phyloP scores from a whole-genome alignment of 352 stramenopile species.

The Phytophthora constricta region DNA sequence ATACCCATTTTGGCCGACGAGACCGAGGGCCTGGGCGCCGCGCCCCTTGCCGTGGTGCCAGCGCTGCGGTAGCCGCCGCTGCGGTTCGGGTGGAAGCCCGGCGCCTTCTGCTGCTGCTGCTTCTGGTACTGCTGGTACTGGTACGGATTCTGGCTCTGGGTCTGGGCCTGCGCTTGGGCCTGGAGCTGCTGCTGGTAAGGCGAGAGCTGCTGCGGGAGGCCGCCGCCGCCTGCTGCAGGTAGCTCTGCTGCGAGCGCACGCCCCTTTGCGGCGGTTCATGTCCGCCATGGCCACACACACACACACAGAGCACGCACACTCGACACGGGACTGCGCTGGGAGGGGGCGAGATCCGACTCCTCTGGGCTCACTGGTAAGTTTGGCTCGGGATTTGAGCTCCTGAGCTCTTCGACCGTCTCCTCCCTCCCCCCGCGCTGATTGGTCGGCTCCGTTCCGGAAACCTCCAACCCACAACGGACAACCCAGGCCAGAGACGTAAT shows the following conservation, averaged over 20 bases:
- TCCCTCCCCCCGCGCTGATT: not conserved
- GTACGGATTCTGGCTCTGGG: constrained; percentile 38
- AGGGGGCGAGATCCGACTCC: not conserved
- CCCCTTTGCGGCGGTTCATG: constrained; percentile 55
- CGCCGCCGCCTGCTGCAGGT: constrained; percentile 40
- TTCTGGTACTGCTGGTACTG: constrained; percentile 52
- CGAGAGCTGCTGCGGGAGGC: constrained; percentile 39
- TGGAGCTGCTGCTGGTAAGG: constrained; percentile 52
- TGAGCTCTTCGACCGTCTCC: not conserved
- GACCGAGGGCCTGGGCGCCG: constrained; percentile 40
- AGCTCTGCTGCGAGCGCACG: constrained; percentile 51
- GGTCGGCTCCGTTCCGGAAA: no score
- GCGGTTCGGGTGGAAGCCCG: constrained; percentile 32
- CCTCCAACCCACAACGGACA: not conserved
- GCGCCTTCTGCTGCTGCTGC: constrained; percentile 41
- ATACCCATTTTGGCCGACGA: constrained; percentile 81
- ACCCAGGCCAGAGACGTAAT: no score
- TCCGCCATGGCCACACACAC: constrained; percentile 46
- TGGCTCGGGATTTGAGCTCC: no score
- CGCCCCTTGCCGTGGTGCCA: constrained; percentile 1
- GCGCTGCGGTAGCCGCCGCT: constrained; percentile 36
- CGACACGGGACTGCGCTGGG: constrained; percentile 14
- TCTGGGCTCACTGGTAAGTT: not conserved
- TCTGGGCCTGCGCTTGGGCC: constrained; percentile 39
- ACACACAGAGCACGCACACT: constrained; percentile 22